Conservation (phyloP, 2,329 filamentous ascomycete genomes). For the Phaeosphaeriaceae sp. region DNA sequence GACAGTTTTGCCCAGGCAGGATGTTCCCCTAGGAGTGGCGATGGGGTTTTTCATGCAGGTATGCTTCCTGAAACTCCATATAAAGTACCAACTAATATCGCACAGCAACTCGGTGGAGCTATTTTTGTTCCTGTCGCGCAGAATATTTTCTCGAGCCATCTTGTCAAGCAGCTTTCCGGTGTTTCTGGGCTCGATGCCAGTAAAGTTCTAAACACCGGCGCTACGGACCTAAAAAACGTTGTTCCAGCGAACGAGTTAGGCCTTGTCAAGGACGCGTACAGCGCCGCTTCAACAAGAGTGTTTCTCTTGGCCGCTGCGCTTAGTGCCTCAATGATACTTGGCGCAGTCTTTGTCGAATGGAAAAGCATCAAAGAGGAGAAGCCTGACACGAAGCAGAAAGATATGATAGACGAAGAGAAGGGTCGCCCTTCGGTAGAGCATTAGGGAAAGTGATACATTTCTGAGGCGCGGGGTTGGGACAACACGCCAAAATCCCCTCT, state of each 20-base stretch:
- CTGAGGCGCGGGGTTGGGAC: too few species aligned
- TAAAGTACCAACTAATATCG: too few species aligned
- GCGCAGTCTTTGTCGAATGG: constrained; percentile 65
- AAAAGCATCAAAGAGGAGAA: constrained; percentile 55
- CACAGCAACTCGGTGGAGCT: constrained; percentile 53
- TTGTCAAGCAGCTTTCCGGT: constrained; percentile 26
- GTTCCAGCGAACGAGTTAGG: constrained; percentile 60
- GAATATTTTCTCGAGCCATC: constrained; percentile 39
- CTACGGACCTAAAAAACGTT: constrained; percentile 62
- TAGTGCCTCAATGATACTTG: constrained; percentile 60
- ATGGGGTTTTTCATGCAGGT: constrained; percentile 50
- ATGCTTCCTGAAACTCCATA: too few species aligned
- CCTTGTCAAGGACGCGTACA: constrained; percentile 67
- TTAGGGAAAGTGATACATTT: background rate
- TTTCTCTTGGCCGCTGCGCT: constrained; percentile 67
- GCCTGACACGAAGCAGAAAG: background rate
- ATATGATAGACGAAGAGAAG: background rate
- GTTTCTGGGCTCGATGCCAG: constrained; percentile 28
- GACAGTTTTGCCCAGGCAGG: constrained; percentile 45
- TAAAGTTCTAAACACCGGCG: constrained; percentile 46
- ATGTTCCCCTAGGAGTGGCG: constrained; percentile 44
- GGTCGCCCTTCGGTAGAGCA: background rate
- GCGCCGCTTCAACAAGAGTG: constrained; percentile 61
- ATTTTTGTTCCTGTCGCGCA: constrained; percentile 55
- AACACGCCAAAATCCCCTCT: too few species aligned